Evolutionary conservation across 2,329 filamentous ascomycete genomes (phyloP).

Genomic region (Ceratocystis variospora): DNA sequence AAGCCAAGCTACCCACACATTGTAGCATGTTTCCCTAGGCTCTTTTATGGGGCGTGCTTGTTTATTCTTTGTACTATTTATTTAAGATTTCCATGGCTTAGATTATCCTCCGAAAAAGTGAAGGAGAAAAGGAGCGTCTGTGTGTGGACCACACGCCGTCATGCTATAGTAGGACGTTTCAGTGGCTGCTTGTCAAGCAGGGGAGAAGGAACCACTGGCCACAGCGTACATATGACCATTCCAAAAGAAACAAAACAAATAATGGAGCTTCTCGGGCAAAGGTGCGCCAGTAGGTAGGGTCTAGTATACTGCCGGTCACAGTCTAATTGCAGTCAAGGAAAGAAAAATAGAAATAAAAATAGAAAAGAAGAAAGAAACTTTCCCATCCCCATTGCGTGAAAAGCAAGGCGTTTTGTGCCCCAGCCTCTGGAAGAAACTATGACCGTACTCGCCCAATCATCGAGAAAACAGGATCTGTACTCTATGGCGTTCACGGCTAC

Average conservation of each 20-base stretch:
- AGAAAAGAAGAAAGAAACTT: too few relatives aligned
- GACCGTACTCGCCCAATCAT: not conserved
- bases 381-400: too few relatives aligned
- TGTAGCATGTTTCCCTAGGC: not conserved
- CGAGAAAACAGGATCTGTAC: not conserved
- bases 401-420: too few relatives aligned
- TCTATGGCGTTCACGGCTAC: not conserved
- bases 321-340: too few relatives aligned
- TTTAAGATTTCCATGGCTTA: not conserved
- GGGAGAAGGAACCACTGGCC: not conserved
- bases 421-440: too few relatives aligned
- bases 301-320: too few relatives aligned
- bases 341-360: too few relatives aligned
- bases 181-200: conserved; percentile 3
- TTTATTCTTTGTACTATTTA: conserved; percentile 4
- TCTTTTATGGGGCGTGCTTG: not conserved
- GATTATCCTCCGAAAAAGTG: not conserved
- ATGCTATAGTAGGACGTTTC: conserved; percentile 3
- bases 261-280: not conserved
- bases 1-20: not conserved
- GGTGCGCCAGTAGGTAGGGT: too few relatives aligned
- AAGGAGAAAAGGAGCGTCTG: conserved; percentile 1
- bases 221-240: not conserved
- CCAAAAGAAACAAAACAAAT: not conserved
- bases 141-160: conserved; percentile 3